These are phyloP conservation scores for Ciborinia camelliae DNA, from an alignment of 2,329 filamentous ascomycete genomes.

Conservation along the genomic window DNA sequence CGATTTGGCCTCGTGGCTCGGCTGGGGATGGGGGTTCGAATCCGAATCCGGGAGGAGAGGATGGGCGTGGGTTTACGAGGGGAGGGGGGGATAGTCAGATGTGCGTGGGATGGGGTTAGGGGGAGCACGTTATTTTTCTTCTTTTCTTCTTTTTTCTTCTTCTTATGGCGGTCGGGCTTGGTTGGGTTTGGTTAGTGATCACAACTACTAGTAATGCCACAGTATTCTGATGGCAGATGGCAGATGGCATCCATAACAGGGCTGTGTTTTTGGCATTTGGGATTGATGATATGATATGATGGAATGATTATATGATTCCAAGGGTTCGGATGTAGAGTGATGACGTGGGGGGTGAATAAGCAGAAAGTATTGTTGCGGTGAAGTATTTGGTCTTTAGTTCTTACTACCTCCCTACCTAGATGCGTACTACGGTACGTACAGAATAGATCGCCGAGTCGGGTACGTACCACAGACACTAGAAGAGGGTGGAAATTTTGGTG, in stretches of 20 bases:
- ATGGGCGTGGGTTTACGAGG: too few relatives aligned
- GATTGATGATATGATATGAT: not conserved
- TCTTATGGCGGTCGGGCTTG: not conserved
- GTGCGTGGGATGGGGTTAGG: not conserved
- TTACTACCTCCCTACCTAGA: too few relatives aligned
- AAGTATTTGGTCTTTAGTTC: not conserved
- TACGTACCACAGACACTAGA: not conserved
- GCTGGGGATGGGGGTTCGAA: not conserved
- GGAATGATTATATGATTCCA: too few relatives aligned
- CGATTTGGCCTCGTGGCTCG: conserved; percentile 1
- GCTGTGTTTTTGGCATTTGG: not conserved
- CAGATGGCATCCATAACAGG: not conserved
- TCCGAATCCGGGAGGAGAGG: too few relatives aligned
- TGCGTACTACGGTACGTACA: too few relatives aligned
- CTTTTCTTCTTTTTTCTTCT: too few relatives aligned
- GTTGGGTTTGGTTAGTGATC: too few relatives aligned
- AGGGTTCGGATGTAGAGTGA: not conserved
- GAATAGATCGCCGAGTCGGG: not conserved
- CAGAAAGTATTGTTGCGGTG: not conserved
- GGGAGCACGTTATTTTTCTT: not conserved
- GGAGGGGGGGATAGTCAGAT: not conserved
- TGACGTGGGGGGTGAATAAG: conserved; percentile 4
- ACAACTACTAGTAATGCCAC: too few relatives aligned
- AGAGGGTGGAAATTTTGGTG: too few relatives aligned
- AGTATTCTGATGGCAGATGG: not conserved